phyloP scores from a whole-genome alignment of 2,329 filamentous ascomycete genomes.

The Pseudocercospora cruenta region DNA sequence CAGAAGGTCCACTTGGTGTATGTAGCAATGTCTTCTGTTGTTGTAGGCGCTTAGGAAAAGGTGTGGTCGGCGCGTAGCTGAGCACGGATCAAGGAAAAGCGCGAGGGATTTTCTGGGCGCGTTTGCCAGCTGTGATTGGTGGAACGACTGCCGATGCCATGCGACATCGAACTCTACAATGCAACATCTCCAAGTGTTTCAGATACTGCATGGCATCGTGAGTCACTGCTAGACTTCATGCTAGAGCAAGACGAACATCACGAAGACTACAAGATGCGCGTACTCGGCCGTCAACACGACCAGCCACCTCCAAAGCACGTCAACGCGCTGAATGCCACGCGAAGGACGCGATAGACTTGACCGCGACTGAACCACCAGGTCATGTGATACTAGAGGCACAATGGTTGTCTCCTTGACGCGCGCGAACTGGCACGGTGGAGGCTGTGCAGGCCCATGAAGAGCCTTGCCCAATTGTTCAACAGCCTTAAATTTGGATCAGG shows the following conservation, averaged over 20 bases:
- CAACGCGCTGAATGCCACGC: not conserved
- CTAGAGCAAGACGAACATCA: not conserved
- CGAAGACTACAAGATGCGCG: slow-evolving; percentile 2
- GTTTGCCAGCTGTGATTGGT: not conserved
- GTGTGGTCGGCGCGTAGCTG: slow-evolving; percentile 19
- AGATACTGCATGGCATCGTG: slow-evolving; percentile 20
- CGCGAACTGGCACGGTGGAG: slow-evolving; percentile 22
- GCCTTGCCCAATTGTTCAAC: no score
- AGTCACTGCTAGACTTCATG: slow-evolving; percentile 22
- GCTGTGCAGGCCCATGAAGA: not conserved
- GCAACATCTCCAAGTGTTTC: slow-evolving; percentile 9
- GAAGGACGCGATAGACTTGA: not conserved
- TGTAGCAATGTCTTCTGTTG: slow-evolving; percentile 13
- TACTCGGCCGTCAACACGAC: not conserved
- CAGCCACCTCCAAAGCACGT: not conserved
- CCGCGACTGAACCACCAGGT: not conserved
- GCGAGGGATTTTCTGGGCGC: not conserved
- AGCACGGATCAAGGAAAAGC: not conserved
- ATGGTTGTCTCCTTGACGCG: slow-evolving; percentile 22
- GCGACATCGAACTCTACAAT: not conserved
- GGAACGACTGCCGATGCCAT: not conserved
- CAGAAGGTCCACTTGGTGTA: slow-evolving; percentile 18
- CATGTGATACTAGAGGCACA: not conserved
- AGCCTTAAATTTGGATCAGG: no score
- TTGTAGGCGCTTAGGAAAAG: slow-evolving; percentile 27